phyloP scores from a whole-genome alignment of 345 rosid genomes.

The Arabidopsis suecica region DNA sequence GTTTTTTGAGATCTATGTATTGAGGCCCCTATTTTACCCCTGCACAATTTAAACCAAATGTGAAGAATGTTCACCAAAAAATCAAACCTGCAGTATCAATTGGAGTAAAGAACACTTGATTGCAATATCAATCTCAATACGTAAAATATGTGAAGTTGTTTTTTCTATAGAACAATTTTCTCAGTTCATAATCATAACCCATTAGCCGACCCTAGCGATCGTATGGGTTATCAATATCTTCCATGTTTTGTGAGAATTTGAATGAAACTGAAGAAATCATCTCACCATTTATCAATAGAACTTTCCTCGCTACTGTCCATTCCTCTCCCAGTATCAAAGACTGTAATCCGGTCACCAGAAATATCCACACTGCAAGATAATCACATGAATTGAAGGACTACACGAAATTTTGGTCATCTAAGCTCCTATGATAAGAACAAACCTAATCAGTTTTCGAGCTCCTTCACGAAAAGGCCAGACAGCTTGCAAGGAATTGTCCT shows the following conservation, averaged over 20 bases:
- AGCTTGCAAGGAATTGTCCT: slow-evolving; percentile 90
- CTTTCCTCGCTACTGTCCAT: slow-evolving; percentile 71
- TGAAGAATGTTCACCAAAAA: slow-evolving; percentile 20
- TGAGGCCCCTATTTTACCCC: slow-evolving; percentile 88
- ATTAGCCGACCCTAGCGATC: not conserved
- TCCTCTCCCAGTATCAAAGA: slow-evolving; percentile 83
- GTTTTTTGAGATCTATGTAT: slow-evolving; percentile 58
- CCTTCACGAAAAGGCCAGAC: slow-evolving; percentile 53
- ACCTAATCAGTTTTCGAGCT: slow-evolving; percentile 66
- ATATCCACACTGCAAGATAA: slow-evolving; percentile 59
- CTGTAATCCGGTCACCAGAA: slow-evolving; percentile 51
- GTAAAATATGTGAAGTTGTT: slow-evolving; percentile 12
- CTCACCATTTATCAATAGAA: slow-evolving; percentile 69
- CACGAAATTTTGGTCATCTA: not conserved
- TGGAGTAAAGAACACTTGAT: slow-evolving; percentile 17
- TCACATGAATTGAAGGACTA: slow-evolving; percentile 1
- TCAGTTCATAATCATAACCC: slow-evolving; percentile 19
- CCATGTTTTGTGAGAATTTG: slow-evolving; percentile 6
- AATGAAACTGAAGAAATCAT: slow-evolving; percentile 5
- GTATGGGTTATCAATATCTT: slow-evolving; percentile 10
- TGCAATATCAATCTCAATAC: not conserved
- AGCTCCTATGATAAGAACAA: slow-evolving; percentile 16
- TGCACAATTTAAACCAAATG: slow-evolving; percentile 41
- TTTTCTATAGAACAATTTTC: slow-evolving; percentile 10
- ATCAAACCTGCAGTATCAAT: slow-evolving; percentile 12